Conservation (phyloP, 176 grass and related monocot species). For the Phyllostachys edulis region DNA sequence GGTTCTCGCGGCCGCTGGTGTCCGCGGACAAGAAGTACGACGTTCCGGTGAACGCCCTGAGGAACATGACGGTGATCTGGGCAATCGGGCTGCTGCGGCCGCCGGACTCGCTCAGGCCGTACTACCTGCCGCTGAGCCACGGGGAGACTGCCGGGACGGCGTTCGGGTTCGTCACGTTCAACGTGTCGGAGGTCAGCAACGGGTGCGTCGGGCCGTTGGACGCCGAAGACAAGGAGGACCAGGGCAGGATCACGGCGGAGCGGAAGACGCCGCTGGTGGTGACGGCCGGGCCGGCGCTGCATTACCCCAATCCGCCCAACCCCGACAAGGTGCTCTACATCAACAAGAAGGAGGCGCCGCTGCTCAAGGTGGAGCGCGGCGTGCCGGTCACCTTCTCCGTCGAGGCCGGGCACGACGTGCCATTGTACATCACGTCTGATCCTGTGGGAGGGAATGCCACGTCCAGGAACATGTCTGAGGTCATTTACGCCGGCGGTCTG, state of each 20-base stretch:
- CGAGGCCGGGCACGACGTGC: constrained; percentile 83
- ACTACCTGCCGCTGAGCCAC: constrained; percentile 86
- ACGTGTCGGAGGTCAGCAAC: constrained; percentile 40
- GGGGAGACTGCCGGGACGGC: constrained; percentile 38
- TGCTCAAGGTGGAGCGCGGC: constrained; percentile 93
- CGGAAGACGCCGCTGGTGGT: constrained; percentile 70
- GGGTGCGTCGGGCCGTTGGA: constrained; percentile 70
- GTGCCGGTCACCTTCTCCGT: constrained; percentile 92
- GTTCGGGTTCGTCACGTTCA: constrained; percentile 63
- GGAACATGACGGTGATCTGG: constrained; percentile 85
- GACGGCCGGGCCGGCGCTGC: constrained; percentile 56
- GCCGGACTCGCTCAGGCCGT: constrained; percentile 71
- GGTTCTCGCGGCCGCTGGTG: constrained; percentile 57
- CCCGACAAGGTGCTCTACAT: constrained; percentile 83
- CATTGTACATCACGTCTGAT: constrained; percentile 85
- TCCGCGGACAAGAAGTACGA: constrained; percentile 67
- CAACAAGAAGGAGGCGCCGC: constrained; percentile 95
- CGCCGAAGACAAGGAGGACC: constrained; percentile 94
- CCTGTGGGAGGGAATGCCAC: constrained; percentile 85
- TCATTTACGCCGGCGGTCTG: constrained; percentile 58
- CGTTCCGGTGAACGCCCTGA: constrained; percentile 50
- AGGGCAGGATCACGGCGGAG: constrained; percentile 71
- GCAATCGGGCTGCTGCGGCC: constrained; percentile 69
- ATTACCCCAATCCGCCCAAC: constrained; percentile 87
- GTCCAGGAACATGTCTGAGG: constrained; percentile 60